Evolutionary conservation across 306 rosid species (phyloP).

Genomic region (Elaeagnus macrophylla): DNA sequence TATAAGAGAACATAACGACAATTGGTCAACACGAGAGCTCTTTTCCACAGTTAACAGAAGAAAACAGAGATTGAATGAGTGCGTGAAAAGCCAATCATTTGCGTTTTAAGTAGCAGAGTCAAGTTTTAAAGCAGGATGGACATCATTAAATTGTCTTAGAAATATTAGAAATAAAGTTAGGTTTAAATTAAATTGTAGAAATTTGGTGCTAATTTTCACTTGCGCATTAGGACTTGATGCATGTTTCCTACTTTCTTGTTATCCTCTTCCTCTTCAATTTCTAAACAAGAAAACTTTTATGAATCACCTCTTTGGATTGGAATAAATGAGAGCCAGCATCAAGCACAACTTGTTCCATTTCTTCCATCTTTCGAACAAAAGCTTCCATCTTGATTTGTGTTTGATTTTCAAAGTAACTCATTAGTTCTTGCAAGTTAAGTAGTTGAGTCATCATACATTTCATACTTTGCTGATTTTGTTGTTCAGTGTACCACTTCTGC

Average conservation of each 20-base stretch:
- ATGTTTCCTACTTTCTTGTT: no score
- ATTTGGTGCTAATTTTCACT: no score
- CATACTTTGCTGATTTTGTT: slow-evolving; percentile 42
- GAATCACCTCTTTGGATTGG: slow-evolving; percentile 54
- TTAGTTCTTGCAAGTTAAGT: slow-evolving; percentile 43
- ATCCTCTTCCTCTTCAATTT: no score
- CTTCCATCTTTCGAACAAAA: slow-evolving; percentile 34
- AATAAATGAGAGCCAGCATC: slow-evolving; percentile 49
- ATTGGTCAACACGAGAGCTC: no score
- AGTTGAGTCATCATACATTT: slow-evolving; percentile 36
- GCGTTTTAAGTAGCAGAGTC: no score
- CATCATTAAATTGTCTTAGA: no score
- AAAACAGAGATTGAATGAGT: not conserved
- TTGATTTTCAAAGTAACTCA: slow-evolving; percentile 52
- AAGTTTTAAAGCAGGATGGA: no score
- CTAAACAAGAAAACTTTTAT: not conserved
- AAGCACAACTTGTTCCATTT: slow-evolving; percentile 40
- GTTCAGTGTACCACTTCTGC: slow-evolving; percentile 45
- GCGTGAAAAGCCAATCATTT: no score
- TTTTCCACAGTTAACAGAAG: not conserved
- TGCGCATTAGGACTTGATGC: no score
- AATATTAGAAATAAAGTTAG: no score
- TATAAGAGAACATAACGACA: no score
- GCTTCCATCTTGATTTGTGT: slow-evolving; percentile 43
- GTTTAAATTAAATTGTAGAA: no score